Evolutionary conservation across 441 rosid genomes (phyloP).

Genomic region (Populus hybrid): DNA sequence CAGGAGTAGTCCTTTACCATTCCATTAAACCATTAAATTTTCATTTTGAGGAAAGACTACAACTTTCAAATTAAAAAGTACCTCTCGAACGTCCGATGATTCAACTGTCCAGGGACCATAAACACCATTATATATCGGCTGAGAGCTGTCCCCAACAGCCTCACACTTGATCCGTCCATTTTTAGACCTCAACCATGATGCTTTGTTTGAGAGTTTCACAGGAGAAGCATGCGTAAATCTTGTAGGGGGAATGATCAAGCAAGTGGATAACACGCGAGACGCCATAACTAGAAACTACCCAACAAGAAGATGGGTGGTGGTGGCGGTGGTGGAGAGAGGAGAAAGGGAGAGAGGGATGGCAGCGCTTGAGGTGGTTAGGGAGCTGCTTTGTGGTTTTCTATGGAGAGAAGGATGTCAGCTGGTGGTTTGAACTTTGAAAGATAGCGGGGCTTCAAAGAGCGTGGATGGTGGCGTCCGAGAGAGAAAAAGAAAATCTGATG

Average conservation of each 20-base stretch:
- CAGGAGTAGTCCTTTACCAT: neutral
- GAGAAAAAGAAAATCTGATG: neutral
- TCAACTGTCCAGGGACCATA: constrained; percentile 91
- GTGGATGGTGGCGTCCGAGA: neutral
- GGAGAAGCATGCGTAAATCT: constrained; percentile 7
- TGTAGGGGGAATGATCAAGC: constrained; percentile 26
- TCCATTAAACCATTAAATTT: neutral
- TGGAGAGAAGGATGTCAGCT: neutral
- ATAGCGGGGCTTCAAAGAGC: neutral
- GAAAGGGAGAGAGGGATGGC: too few relatives aligned
- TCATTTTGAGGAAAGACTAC: neutral
- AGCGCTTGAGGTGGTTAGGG: neutral
- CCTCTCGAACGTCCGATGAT: constrained; percentile 84
- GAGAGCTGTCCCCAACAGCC: constrained; percentile 56
- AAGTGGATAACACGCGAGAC: constrained; percentile 35
- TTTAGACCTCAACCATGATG: constrained; percentile 6
- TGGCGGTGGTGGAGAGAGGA: neutral
- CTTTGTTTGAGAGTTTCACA: neutral
- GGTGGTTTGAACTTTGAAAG: neutral
- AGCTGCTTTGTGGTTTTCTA: neutral
- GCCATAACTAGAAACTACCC: constrained; percentile 35
- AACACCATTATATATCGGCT: constrained; percentile 58
- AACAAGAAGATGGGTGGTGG: neutral
- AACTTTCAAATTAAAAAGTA: neutral
- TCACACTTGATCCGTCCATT: constrained; percentile 34